Percentiles rank a stretch among this genome's conserved stretches.
phyloP scores from a whole-genome alignment of 2,329 filamentous ascomycete species.

The Aspergillus nomiae region DNA sequence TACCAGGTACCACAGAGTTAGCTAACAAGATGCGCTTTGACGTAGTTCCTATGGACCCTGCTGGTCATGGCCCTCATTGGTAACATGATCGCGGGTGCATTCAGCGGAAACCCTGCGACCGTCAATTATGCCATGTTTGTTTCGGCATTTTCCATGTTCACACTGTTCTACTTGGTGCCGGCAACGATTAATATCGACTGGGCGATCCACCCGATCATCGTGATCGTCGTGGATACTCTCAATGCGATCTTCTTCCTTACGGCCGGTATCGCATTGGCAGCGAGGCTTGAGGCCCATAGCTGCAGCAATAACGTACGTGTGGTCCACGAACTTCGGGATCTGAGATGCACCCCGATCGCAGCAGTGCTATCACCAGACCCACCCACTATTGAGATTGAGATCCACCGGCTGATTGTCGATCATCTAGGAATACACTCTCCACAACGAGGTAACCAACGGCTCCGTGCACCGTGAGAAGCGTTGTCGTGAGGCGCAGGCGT shows the following conservation, averaged over 20 bases:
- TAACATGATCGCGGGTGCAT: constrained; percentile 61
- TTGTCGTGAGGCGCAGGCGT: constrained; percentile 55
- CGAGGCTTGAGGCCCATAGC: constrained; percentile 46
- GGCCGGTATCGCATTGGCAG: constrained; percentile 51
- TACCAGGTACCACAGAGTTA: not conserved
- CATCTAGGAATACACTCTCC: constrained; percentile 39
- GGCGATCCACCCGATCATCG: constrained; percentile 45
- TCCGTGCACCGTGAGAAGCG: constrained; percentile 39
- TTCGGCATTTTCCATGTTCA: constrained; percentile 49
- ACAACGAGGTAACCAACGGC: constrained; percentile 51
- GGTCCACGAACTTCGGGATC: not conserved
- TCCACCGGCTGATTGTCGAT: constrained; percentile 15
- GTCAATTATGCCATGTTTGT: constrained; percentile 58
- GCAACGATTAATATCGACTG: constrained; percentile 44
- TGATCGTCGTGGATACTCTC: constrained; percentile 47
- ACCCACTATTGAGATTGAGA: constrained; percentile 8
- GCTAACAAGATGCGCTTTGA: constrained; percentile 5
- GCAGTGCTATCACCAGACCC: not conserved
- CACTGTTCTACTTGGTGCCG: constrained; percentile 51
- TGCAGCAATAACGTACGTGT: constrained; percentile 49
- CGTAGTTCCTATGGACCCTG: constrained; percentile 60
- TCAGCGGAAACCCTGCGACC: constrained; percentile 57
- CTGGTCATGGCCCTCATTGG: constrained; percentile 64
- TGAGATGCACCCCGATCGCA: not conserved
- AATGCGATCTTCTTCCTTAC: constrained; percentile 54